These are phyloP conservation scores for Fusarium sp. DNA, from an alignment of 2,329 filamentous ascomycete species.

Conservation along the genomic window DNA sequence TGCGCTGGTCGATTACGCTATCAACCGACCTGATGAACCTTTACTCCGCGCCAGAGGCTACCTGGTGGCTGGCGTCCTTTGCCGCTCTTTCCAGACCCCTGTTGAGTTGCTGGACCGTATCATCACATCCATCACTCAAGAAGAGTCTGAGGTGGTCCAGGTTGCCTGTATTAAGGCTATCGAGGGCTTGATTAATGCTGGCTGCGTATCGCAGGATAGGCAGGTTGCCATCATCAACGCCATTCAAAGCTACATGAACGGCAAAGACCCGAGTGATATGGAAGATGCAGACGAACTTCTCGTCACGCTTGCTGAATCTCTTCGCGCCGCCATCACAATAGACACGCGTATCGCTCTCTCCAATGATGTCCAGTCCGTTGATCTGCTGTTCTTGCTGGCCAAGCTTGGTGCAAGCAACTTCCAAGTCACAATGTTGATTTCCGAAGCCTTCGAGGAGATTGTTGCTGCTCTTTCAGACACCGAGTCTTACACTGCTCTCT, in stretches of 20 bases:
- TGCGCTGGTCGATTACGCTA: constrained; percentile 82
- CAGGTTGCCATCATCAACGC: constrained; percentile 74
- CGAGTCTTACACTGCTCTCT: constrained; percentile 81
- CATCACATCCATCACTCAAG: constrained; percentile 79
- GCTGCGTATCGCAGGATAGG: constrained; percentile 64
- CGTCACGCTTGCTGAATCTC: constrained; percentile 87
- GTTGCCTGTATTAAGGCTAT: constrained; percentile 91
- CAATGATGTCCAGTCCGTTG: constrained; percentile 78
- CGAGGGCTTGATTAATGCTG: constrained; percentile 73
- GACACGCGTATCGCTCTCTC: constrained; percentile 81
- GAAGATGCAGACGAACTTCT: constrained; percentile 93
- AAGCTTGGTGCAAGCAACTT: constrained; percentile 91
- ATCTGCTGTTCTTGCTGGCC: constrained; percentile 88
- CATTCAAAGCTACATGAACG: constrained; percentile 79
- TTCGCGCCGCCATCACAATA: constrained; percentile 85
- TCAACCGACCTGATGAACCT: constrained; percentile 76
- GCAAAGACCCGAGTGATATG: constrained; percentile 85
- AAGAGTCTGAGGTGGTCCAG: constrained; percentile 88
- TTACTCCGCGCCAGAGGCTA: constrained; percentile 90
- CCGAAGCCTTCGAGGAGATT: constrained; percentile 92
- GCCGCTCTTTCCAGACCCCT: constrained; percentile 75
- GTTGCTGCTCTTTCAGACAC: constrained; percentile 75
- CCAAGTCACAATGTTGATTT: constrained; percentile 88
- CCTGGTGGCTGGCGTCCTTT: constrained; percentile 84
- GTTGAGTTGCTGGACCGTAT: constrained; percentile 77